Percentiles rank a stretch among this genome's conserved stretches.
These are phyloP conservation scores for Coleophoma cylindrospora DNA, from an alignment of 2,329 filamentous ascomycete species.

Conservation along the genomic window DNA sequence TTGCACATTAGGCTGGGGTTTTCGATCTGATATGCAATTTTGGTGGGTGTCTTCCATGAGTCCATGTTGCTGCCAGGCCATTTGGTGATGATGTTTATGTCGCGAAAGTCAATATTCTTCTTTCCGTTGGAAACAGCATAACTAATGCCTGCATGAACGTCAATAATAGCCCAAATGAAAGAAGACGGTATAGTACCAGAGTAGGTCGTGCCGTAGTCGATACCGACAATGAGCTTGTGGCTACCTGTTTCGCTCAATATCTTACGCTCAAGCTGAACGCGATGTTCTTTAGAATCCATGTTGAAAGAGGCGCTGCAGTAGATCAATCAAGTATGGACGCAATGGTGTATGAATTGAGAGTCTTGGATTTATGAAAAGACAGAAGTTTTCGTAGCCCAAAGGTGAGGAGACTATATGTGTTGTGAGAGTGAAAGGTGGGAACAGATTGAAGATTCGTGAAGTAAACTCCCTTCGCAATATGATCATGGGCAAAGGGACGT, in stretches of 20 bases:
- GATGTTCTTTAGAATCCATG: not conserved
- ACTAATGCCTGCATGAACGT: conserved; percentile 5
- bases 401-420: not conserved
- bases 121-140: no score
- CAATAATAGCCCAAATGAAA: not conserved
- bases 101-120: conserved; percentile 9
- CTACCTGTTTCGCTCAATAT: not conserved
- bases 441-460: no score
- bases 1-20: conserved; percentile 6
- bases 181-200: conserved; percentile 8
- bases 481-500: no score
- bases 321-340: not conserved
- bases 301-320: not conserved
- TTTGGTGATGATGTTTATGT: conserved; percentile 11
- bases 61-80: conserved; percentile 12
- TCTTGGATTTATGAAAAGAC: not conserved
- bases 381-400: not conserved
- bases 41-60: conserved; percentile 13
- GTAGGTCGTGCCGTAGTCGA: conserved; percentile 22
- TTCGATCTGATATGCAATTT: conserved; percentile 14
- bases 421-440: not conserved
- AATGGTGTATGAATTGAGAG: not conserved
- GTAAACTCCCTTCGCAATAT: no score
- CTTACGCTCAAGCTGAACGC: not conserved
- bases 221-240: conserved; percentile 19